Evolutionary conservation across 257 asterid species (phyloP), one percentile per base, ranked within the genome.

Genomic region (Fraxinus anomala): DNA sequence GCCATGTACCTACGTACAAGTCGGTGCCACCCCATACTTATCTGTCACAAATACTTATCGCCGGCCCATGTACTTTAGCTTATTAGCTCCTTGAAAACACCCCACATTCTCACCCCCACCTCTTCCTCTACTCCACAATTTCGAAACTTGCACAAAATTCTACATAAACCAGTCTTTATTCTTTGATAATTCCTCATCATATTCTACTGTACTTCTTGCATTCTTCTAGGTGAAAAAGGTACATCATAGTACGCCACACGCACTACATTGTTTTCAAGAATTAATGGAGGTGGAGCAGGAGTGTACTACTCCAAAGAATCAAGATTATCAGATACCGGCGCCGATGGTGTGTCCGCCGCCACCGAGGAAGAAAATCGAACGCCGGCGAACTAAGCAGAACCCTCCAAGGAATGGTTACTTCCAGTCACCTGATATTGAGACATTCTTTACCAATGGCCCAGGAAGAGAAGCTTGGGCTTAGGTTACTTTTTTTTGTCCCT

Each of bases 241-340:
- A 13, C 19, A 13, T 14, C 19, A 13, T 44, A 2, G 54, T 2
- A 14, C n/a, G 4, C 56, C 56, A 14, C 49, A 47, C 56, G 56
- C 4, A 47, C 56, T 14, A 4, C n/a, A 16, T 47, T 13, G n/a
- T 14, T 47, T 47, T 47, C 56, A 31, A 31, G 34, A 31, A 31
- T 31, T 31, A 37, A 90, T 86, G 90, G 92, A 89, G 73, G 77
- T 21, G 23, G 82, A 79, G 80, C 83, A 87, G 78, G 94, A 82
- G 67, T 92, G 97, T 56, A 80, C 92, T 11, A 90, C 97, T 1
- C 97, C 97, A 6, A 90, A 80, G 83, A 81, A 84, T 56, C 82
- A 79, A 33, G 92, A 90, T 77, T 80, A 40, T 33, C 83, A 70
- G 82, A 89, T 92, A 76, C 94, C 92, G 54, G 80, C 84, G 61